Base-by-base conservation (phyloP, 805 yeast genomes). In the Kuraishia piskuri region DNA sequence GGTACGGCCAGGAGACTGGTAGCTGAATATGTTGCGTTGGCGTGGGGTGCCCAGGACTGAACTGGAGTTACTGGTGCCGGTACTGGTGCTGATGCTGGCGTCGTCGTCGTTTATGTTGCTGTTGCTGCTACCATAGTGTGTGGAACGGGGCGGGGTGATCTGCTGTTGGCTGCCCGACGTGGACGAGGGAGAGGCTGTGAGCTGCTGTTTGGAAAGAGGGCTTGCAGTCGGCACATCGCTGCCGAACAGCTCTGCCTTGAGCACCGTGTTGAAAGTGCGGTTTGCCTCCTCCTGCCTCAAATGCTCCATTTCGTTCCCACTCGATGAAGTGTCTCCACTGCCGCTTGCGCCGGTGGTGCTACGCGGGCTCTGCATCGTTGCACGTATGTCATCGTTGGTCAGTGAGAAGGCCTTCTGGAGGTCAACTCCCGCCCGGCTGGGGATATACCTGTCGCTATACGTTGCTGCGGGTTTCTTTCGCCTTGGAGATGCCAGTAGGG, bases 161-260 rank as follows among this genome's bases (percentile, higher is more conserved):
- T 61, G 67, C 22, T 54, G 56, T 17, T 61, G 37, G 6, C 19
- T 25, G 37, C 6, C 23, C 36, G 44, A 19, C 8, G 37, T 21
- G 10, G 25, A 14, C 36, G 44, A 48, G 36, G 21, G 22, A n/a
- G 23, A 25, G 9, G 51, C 46, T 2, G 26, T 23, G 12, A 5
- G 26, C 26, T 25, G 26, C 23, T 22, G 25, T n/a, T 20, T 21
- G 26, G 31, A 47, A 22, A 21, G 24, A 45, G 48, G 24, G 53
- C 67, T 70, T 10, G 77, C 71, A 10, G 76, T 75, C 4, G 91
- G 89, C 3, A 89, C 81, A 56, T 87, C 81, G 63, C 86, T 94
- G 17, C 97, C 98, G 73, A 94, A 94, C 37, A 94, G 70, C 66
- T 94, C 99, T 36, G 95, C 88, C 60, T 88, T 86, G 50, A 94